Percentiles rank a stretch among this genome's conserved stretches.
phyloP scores from a whole-genome alignment of 2,329 filamentous ascomycete species.

The Pyrenophora seminiperda region DNA sequence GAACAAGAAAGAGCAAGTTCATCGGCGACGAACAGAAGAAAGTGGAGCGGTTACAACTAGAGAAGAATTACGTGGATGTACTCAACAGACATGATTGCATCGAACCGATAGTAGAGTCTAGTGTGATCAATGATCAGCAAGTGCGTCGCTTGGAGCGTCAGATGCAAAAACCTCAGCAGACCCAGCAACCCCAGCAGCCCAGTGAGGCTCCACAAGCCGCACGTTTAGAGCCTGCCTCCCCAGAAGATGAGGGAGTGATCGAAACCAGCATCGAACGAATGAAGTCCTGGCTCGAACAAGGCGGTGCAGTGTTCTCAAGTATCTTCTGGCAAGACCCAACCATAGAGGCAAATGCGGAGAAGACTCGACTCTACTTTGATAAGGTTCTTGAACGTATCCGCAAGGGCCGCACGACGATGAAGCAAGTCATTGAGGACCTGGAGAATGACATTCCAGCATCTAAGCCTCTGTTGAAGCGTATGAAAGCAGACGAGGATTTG shows the following conservation, averaged over 20 bases:
- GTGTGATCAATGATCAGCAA: slow-evolving; percentile 37
- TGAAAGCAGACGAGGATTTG: slow-evolving; percentile 35
- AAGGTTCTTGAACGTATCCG: slow-evolving; percentile 24
- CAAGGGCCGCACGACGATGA: slow-evolving; percentile 30
- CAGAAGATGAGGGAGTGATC: slow-evolving; percentile 5
- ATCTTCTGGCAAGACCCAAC: slow-evolving; percentile 44
- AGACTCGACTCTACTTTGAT: slow-evolving; percentile 28
- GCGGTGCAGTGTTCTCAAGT: slow-evolving; percentile 31
- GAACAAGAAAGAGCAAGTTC: slow-evolving; percentile 24
- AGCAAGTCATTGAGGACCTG: slow-evolving; percentile 33
- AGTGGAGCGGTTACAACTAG: slow-evolving; percentile 31
- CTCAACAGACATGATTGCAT: slow-evolving; percentile 18
- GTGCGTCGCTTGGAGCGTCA: slow-evolving; percentile 35
- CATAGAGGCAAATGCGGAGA: slow-evolving; percentile 28
- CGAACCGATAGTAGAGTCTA: slow-evolving; percentile 31
- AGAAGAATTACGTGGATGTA: slow-evolving; percentile 31
- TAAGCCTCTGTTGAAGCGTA: slow-evolving; percentile 30
- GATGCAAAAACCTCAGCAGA: slow-evolving; percentile 18
- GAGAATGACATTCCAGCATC: slow-evolving; percentile 34
- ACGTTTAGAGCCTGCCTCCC: background rate
- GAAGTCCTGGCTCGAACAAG: slow-evolving; percentile 37
- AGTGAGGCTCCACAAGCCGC: background rate
- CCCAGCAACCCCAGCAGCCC: background rate
- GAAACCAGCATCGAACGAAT: slow-evolving; percentile 39
- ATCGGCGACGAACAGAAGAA: slow-evolving; percentile 18